A percentile compares a stretch with the other conserved stretches of the same genome.
Evolutionary conservation across 345 rosid genomes (phyloP).

Genomic region (Nephelium lappaceum): DNA sequence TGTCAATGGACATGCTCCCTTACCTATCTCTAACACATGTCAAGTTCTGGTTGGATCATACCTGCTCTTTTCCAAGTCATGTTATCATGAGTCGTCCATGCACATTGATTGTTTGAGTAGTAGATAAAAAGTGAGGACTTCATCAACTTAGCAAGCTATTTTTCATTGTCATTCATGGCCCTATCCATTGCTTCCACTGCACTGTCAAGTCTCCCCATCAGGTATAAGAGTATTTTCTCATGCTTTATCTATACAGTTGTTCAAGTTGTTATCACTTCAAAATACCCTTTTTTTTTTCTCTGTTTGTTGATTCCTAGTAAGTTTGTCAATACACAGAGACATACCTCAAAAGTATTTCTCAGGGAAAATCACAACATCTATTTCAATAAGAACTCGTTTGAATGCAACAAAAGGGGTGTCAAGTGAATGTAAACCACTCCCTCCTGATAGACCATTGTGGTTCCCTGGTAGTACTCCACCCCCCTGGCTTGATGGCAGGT

Average conservation of each 20-base stretch:
- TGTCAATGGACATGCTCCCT: not conserved
- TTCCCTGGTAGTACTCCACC: slow-evolving; percentile 93
- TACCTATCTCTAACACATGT: slow-evolving; percentile 20
- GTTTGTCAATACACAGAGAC: slow-evolving; percentile 9
- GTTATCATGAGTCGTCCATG: not conserved
- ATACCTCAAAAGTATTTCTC: slow-evolving; percentile 13
- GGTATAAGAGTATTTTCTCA: slow-evolving; percentile 17
- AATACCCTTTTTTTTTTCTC: not conserved
- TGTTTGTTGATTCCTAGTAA: not conserved
- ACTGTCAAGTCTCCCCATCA: slow-evolving; percentile 29
- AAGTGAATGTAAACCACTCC: slow-evolving; percentile 85
- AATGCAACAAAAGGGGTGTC: slow-evolving; percentile 83
- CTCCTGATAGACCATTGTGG: slow-evolving; percentile 96
- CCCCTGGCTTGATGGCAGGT: slow-evolving; percentile 95
- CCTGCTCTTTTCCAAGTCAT: not conserved
- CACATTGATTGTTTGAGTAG: not conserved
- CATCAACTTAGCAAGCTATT: not conserved
- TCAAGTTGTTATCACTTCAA: too few relatives aligned
- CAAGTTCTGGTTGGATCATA: not conserved
- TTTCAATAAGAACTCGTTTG: slow-evolving; percentile 17
- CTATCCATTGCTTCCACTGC: slow-evolving; percentile 39
- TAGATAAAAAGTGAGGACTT: slow-evolving; percentile 7
- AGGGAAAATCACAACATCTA: slow-evolving; percentile 13
- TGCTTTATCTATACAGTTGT: too few relatives aligned
- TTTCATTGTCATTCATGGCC: slow-evolving; percentile 38